phyloP scores from a whole-genome alignment of 2,329 filamentous ascomycete genomes.

The Ambrosiella cleistominuta region DNA sequence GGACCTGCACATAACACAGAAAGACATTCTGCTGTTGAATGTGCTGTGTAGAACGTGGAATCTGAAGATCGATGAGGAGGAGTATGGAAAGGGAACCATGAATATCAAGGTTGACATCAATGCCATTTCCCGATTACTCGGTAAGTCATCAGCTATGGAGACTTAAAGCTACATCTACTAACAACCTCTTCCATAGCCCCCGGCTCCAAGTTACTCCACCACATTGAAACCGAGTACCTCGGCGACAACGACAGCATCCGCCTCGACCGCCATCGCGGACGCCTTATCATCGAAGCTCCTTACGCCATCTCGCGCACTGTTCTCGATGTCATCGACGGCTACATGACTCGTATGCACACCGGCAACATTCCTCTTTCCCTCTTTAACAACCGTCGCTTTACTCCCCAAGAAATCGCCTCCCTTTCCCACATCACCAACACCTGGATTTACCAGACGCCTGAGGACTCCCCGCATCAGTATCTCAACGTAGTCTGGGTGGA shows the following conservation, averaged over 20 bases:
- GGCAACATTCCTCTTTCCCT: conserved; percentile 17
- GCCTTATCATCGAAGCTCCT: conserved; percentile 10
- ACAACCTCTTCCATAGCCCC: conserved; percentile 1
- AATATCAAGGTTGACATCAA: conserved; percentile 23
- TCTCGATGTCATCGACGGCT: conserved; percentile 22
- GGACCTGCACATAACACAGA: conserved; percentile 17
- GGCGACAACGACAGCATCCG: conserved; percentile 14
- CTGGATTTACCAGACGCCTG: conserved; percentile 3
- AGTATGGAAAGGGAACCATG: conserved; percentile 25
- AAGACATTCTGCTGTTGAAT: conserved; percentile 24
- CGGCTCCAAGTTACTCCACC: conserved; percentile 15
- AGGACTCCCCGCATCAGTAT: neutral
- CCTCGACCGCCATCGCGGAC: conserved; percentile 12
- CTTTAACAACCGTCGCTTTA: conserved; percentile 15
- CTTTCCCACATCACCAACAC: conserved; percentile 22
- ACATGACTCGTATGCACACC: conserved; percentile 17
- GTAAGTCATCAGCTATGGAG: conserved; percentile 21
- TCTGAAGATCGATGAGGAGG: conserved; percentile 29
- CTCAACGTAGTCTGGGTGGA: conserved; percentile 9
- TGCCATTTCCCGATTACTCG: conserved; percentile 28
- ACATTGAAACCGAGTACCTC: conserved; percentile 19
- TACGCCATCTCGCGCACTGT: conserved; percentile 15
- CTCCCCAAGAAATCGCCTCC: conserved; percentile 16
- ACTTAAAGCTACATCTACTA: neutral
- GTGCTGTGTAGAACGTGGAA: conserved; percentile 34